A percentile compares a stretch with the other conserved stretches of the same genome.
phyloP scores from a whole-genome alignment of 1,284 basidiomycete genomes.

The Stygiomarasmius scandens region DNA sequence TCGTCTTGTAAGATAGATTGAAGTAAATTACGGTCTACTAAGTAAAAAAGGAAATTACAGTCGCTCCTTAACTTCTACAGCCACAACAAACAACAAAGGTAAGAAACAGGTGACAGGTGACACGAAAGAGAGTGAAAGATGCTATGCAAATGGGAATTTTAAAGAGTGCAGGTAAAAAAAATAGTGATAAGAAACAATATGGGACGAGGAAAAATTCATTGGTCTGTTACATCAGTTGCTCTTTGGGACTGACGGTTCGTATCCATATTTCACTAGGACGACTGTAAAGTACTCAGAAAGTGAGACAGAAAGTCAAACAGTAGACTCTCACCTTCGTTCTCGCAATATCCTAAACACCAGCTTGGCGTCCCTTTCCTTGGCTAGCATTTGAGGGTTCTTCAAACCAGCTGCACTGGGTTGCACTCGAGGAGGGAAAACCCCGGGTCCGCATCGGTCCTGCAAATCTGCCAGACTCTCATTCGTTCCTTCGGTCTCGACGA shows the following conservation, averaged over 20 bases:
- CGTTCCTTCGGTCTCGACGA: slow-evolving; percentile 82
- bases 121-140: no score
- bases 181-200: no score
- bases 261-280: slow-evolving; percentile 85
- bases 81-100: no score
- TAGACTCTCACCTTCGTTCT: slow-evolving; percentile 78
- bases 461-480: slow-evolving; percentile 81
- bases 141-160: no score
- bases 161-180: no score
- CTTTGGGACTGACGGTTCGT: slow-evolving; percentile 63
- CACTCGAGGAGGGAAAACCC: slow-evolving; percentile 63
- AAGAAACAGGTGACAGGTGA: no score
- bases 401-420: slow-evolving; percentile 19
- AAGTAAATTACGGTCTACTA: no score
- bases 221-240: slow-evolving; percentile 36
- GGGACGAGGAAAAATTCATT: no score
- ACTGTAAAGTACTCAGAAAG: slow-evolving; percentile 36
- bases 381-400: slow-evolving; percentile 3
- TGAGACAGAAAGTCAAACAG: slow-evolving; percentile 18
- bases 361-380: slow-evolving; percentile 45
- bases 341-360: slow-evolving; percentile 72
- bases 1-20: no score
- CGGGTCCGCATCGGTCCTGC: slow-evolving; percentile 67
- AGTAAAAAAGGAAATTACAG: no score
- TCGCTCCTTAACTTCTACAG: no score